These are phyloP conservation scores for Colletotrichum aenigma DNA, from an alignment of 2,329 filamentous ascomycete genomes.

Conservation along the genomic window DNA sequence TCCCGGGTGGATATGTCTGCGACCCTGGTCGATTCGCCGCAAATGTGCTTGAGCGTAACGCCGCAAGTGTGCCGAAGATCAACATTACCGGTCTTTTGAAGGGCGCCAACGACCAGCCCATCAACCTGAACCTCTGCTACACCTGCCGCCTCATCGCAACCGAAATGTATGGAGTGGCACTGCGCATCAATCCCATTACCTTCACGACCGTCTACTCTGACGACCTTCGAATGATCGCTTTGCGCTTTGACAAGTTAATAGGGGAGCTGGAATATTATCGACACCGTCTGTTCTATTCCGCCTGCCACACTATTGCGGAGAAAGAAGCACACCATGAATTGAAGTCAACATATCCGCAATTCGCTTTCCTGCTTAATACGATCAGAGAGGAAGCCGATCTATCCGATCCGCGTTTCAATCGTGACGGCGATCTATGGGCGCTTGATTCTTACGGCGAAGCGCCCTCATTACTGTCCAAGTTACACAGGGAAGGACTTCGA, in stretches of 20 bases:
- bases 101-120: background rate
- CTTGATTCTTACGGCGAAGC: no score
- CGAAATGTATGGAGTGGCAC: background rate
- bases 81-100: background rate
- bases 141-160: background rate
- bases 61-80: background rate
- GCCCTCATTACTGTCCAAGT: accelerated
- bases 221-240: background rate
- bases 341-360: no score
- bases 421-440: no score
- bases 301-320: no score
- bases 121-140: background rate
- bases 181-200: accelerated
- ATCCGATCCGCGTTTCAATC: no score
- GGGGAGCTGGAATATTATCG: no score
- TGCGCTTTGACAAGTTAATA: background rate
- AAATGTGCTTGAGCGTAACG: background rate
- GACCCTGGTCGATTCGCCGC: background rate
- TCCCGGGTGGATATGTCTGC: background rate
- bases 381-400: no score
- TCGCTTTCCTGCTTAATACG: no score
- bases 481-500: no score
- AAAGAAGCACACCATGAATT: no score
- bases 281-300: no score
- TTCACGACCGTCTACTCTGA: background rate